Base-by-base conservation (phyloP, 768 basidiomycete species). In the Phaeotremella skinneri region DNA sequence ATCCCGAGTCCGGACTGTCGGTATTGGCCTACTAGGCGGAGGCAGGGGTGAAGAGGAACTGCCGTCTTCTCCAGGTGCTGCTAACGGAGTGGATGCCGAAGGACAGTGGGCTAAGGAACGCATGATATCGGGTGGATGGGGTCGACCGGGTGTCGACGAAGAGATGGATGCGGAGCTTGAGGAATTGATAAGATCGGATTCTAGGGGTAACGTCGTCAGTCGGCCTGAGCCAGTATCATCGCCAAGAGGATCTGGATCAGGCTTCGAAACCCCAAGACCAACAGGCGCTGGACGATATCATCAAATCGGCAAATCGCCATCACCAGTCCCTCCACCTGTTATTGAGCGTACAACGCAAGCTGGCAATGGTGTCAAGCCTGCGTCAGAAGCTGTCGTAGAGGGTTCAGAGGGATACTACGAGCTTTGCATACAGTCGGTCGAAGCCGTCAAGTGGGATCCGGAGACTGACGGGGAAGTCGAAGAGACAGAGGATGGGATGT, bases 21-120 rank as follows among this genome's bases (percentile, higher is more conserved):
- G 92, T 1, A 87, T 97, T 32, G 90, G 90, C 1, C 78, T 97
- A 16, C 80, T 98, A 3, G 93, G 91, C 13, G 89, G 90, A 1
- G 90, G 89, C 55, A 85, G 87, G 55, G 83, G 55, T 16, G 62
- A 59, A 16, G 62, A 66, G 55, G 54, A 6, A 39, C 54, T 42
- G 25, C 45, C 14, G 79, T 84, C 7, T 80, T 7, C 30, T n/a
- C 39, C 55, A 37, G 32, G 20, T 47, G 31, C 49, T 13, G 30
- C 41, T 41, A 20, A 55, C 23, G 9, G n/a, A 25, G 13, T 34
- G 45, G 25, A 26, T 25, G 51, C 23, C 20, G 53, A 41, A 27
- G 56, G 29, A 20, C 20, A 41, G 29, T 25, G 26, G 23, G 52
- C 52, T 30, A 23, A 61, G 23, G 62, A 59, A 13, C 48, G 61